Percentiles rank a stretch among this genome's conserved stretches.
phyloP scores from a whole-genome alignment of 192 early-diverging fungal genomes.

The Entomortierella chlamydospora region DNA sequence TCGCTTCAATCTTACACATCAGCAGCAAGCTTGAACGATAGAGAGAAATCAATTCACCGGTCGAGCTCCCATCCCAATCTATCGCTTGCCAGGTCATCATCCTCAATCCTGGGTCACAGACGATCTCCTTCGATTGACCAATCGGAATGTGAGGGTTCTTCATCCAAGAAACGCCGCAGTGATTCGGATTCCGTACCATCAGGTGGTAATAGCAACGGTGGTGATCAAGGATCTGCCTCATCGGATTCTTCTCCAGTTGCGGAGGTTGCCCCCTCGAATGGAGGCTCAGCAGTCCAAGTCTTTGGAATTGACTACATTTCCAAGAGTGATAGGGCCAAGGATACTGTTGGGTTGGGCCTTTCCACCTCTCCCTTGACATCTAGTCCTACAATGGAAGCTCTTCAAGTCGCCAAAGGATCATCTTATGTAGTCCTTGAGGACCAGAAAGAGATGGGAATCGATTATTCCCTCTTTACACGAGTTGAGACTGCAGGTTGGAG shows the following conservation, averaged over 20 bases:
- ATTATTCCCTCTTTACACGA: constrained; percentile 46
- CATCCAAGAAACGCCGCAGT: constrained; percentile 9
- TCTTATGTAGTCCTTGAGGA: constrained; percentile 35
- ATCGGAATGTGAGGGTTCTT: constrained; percentile 14
- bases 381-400: constrained; percentile 20
- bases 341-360: constrained; percentile 6
- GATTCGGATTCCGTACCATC: constrained; percentile 10
- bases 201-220: background rate
- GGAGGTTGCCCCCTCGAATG: too few species aligned
- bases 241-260: too few species aligned
- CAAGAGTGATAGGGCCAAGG: background rate
- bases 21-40: background rate
- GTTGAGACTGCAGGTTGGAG: constrained; percentile 50
- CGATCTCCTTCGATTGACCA: constrained; percentile 23
- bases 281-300: constrained; percentile 9
- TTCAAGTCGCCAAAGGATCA: constrained; percentile 36
- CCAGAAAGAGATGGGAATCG: constrained; percentile 44
- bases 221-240: background rate
- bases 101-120: constrained; percentile 15
- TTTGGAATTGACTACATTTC: constrained; percentile 33
- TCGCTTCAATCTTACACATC: constrained; percentile 13
- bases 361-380: background rate
- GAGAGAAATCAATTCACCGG: background rate
- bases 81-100: background rate
- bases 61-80: background rate